Conservation (phyloP, 495 filamentous ascomycete genomes). For the Daldinia vernicosa region DNA sequence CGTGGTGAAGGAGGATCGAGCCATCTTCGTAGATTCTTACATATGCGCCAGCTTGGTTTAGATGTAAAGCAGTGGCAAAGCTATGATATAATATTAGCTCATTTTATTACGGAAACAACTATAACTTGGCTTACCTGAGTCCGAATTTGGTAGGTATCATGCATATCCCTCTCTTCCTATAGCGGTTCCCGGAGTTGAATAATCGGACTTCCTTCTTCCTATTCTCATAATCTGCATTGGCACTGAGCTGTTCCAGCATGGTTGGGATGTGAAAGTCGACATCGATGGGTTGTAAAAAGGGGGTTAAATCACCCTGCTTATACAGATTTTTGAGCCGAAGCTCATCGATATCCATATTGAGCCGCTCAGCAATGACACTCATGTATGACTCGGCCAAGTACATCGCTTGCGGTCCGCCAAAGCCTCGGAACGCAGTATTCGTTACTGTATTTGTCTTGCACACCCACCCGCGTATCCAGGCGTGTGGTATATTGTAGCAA, state of each 20-base stretch:
- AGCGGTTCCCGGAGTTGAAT: conserved; percentile 79
- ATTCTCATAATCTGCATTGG: conserved; percentile 69
- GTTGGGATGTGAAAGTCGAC: conserved; percentile 82
- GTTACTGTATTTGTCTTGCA: conserved; percentile 88
- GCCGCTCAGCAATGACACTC: conserved; percentile 76
- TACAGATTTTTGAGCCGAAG: conserved; percentile 83
- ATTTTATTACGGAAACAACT: background rate
- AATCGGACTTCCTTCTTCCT: conserved; percentile 71
- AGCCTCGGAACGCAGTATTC: conserved; percentile 89
- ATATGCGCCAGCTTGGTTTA: conserved; percentile 86
- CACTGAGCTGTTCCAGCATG: conserved; percentile 79
- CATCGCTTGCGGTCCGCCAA: conserved; percentile 86
- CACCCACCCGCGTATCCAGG: conserved; percentile 79
- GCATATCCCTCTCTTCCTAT: conserved; percentile 84
- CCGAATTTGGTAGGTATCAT: conserved; percentile 81
- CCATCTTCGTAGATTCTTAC: conserved; percentile 80
- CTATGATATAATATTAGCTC: conserved; percentile 64
- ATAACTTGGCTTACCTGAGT: conserved; percentile 18
- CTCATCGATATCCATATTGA: conserved; percentile 75
- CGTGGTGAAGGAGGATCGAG: conserved; percentile 82
- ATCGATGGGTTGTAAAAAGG: conserved; percentile 81
- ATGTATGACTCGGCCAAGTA: conserved; percentile 83
- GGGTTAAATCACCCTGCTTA: conserved; percentile 73
- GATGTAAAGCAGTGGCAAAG: conserved; percentile 83
- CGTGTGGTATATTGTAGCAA: conserved; percentile 79